These are phyloP conservation scores for Torulaspora pretoriensis DNA, from an alignment of 1,139 yeast genomes.

Conservation along the genomic window DNA sequence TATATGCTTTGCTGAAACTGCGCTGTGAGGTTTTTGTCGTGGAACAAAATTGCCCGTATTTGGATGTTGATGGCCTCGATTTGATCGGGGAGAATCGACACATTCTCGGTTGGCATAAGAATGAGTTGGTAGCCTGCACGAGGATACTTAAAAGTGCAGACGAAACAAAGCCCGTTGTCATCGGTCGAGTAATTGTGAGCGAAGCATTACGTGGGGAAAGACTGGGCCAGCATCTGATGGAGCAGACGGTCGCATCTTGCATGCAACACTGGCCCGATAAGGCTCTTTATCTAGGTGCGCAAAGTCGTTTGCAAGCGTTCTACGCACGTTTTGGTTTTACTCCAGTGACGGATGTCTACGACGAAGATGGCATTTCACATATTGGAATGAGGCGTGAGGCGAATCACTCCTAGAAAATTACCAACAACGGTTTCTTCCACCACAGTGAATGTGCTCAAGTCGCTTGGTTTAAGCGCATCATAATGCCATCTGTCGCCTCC, in stretches of 20 bases:
- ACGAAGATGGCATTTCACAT: not conserved
- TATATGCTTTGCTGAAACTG: conserved; percentile 1
- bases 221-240: not conserved
- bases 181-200: not conserved
- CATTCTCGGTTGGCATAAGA: conserved; percentile 1
- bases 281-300: not conserved
- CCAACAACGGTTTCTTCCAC: too few relatives aligned
- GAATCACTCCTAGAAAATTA: not conserved
- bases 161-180: not conserved
- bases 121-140: conserved; percentile 1
- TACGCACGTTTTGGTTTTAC: not conserved
- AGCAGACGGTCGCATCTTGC: not conserved
- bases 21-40: conserved; percentile 1
- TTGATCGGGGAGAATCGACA: conserved; percentile 1
- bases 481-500: too few relatives aligned
- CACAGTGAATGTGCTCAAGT: too few relatives aligned
- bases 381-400: conserved; percentile 1
- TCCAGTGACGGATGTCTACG: not conserved
- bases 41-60: not conserved
- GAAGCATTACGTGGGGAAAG: not conserved
- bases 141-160: not conserved
- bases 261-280: not conserved
- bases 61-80: conserved; percentile 1
- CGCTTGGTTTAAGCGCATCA: too few relatives aligned
- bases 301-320: not conserved